These are phyloP conservation scores for Hypholoma sublateritium DNA, from an alignment of 768 basidiomycete species.

Conservation along the genomic window DNA sequence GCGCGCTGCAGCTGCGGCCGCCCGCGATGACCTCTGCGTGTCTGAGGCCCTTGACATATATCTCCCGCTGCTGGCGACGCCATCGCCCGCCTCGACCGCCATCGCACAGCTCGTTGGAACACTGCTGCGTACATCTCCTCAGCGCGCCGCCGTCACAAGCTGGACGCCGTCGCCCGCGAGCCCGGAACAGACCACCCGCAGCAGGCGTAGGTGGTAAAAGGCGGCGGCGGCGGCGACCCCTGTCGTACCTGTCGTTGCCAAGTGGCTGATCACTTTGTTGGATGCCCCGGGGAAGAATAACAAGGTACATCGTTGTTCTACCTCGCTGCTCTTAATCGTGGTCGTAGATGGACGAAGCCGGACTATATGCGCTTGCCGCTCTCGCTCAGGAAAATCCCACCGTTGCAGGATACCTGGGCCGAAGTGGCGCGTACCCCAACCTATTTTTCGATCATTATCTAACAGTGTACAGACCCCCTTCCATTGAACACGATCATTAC, in stretches of 20 bases:
- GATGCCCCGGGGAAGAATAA: constrained; percentile 32
- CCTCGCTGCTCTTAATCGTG: too few species aligned
- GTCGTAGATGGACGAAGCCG: too few species aligned
- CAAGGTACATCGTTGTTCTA: too few species aligned
- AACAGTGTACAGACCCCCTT: constrained; percentile 28
- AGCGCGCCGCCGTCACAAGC: constrained; percentile 52
- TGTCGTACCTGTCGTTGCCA: constrained; percentile 53
- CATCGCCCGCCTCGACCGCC: constrained; percentile 32
- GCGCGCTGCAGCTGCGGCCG: background rate
- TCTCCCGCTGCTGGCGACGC: constrained; percentile 56
- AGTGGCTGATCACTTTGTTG: constrained; percentile 48
- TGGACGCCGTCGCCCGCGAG: too few species aligned
- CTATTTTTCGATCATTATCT: background rate
- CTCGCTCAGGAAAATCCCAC: too few species aligned
- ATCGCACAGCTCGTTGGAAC: constrained; percentile 61
- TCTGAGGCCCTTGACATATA: constrained; percentile 30
- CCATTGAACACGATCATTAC: constrained; percentile 45
- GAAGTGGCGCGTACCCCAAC: constrained; percentile 31
- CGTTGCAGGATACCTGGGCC: too few species aligned
- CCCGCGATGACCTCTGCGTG: background rate
- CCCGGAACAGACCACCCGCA: constrained; percentile 50
- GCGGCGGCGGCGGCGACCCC: constrained; percentile 39
- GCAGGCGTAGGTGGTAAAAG: constrained; percentile 76
- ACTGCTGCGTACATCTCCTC: constrained; percentile 45
- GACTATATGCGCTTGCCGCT: too few species aligned